Conservation (phyloP, 176 grass and related monocot genomes). For the Juncus inflexus region DNA sequence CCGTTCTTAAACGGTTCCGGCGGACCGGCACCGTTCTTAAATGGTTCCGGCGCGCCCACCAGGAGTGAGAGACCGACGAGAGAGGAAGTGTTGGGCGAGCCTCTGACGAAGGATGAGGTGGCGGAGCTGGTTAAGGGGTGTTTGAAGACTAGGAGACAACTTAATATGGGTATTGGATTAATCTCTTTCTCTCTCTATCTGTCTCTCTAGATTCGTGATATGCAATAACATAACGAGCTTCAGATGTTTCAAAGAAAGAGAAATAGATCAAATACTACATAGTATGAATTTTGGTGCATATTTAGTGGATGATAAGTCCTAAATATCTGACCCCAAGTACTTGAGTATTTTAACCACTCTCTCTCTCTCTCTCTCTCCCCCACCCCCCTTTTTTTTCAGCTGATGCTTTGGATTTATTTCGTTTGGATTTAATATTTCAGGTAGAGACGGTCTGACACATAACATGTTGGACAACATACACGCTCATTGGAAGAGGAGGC, state of each 20-base stretch:
- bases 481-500: constrained; percentile 84
- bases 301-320: too few relatives aligned
- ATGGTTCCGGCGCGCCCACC: constrained; percentile 41
- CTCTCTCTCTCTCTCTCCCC: not conserved
- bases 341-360: too few relatives aligned
- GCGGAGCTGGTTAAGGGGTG: constrained; percentile 50
- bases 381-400: too few relatives aligned
- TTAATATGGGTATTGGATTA: constrained; percentile 65
- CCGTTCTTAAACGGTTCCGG: constrained; percentile 59
- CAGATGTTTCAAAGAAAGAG: too few relatives aligned
- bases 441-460: constrained; percentile 87
- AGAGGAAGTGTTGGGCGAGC: constrained; percentile 79
- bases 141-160: constrained; percentile 57
- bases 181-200: not conserved
- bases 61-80: constrained; percentile 30
- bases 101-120: constrained; percentile 60
- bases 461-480: constrained; percentile 98
- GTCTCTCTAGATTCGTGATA: too few relatives aligned
- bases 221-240: too few relatives aligned
- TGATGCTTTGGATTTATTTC: constrained; percentile 9
- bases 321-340: too few relatives aligned
- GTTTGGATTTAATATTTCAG: constrained; percentile 35
- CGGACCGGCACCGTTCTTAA: constrained; percentile 49
- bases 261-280: too few relatives aligned
- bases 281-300: too few relatives aligned